A percentile compares a stretch with the other conserved stretches of the same genome.
Conservation (phyloP, 2,329 filamentous ascomycete genomes). For the Drechslera avenae region DNA sequence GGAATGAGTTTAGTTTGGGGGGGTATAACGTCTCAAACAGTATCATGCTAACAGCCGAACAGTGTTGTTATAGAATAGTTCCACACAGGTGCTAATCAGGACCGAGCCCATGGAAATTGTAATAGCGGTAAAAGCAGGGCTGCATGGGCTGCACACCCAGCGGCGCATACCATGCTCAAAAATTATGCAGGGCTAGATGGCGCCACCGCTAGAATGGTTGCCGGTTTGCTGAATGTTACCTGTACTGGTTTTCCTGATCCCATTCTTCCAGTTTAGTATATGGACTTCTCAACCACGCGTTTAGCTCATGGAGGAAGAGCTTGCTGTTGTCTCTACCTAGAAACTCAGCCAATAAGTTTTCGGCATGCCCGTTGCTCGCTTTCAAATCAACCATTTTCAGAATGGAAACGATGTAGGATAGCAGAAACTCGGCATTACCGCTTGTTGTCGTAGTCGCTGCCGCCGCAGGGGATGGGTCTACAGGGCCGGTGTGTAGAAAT, state of each 20-base stretch:
- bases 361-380: conserved; percentile 76
- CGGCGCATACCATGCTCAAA: not conserved
- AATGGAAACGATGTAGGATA: conserved; percentile 85
- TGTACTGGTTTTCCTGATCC: conserved; percentile 81
- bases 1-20: not conserved
- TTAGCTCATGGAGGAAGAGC: conserved; percentile 83
- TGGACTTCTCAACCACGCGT: conserved; percentile 82
- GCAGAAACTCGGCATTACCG: conserved; percentile 79
- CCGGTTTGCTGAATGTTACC: conserved; percentile 12
- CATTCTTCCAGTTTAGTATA: conserved; percentile 73
- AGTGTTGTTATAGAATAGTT: not conserved
- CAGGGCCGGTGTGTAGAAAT: conserved; percentile 62
- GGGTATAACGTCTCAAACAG: conserved; percentile 1
- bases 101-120: not conserved
- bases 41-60: conserved; percentile 4
- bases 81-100: not conserved
- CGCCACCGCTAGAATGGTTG: not conserved
- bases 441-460: conserved; percentile 51
- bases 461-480: conserved; percentile 23
- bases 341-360: conserved; percentile 78
- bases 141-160: not conserved
- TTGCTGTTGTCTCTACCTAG: conserved; percentile 73
- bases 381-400: conserved; percentile 83
- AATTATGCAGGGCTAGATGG: not conserved
- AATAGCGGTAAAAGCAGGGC: not conserved